Base-by-base conservation (phyloP, 2,329 filamentous ascomycete species). In the Chrysosporium keratinophilum region DNA sequence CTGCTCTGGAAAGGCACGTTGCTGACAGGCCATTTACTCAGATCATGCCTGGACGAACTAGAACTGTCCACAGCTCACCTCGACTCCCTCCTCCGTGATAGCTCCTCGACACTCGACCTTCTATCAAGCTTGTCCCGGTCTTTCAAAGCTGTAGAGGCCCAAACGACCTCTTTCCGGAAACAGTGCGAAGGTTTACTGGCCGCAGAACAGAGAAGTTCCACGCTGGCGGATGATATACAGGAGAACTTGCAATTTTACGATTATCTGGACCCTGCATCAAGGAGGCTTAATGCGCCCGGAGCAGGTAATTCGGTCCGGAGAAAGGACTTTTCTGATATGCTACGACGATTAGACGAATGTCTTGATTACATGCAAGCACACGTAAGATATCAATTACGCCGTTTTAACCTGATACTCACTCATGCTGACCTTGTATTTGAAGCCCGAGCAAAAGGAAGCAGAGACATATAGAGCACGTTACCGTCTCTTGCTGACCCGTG, bases 231-330 rank as follows among this genome's bases (percentile, higher is more conserved):
- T 60, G 84, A 89, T 55, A 85, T 98, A 54, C 85, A 87, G 23
- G 86, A 87, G 20, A 94, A 96, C 62, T 75, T 96, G n/a, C 84
- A 90, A 65, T 96, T 95, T 70, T 98, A 98, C 68, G 82, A 86
- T 17, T 96, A 95, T 65, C 78, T 98, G 5, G 93, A 98, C 59
- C 89, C 85, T 45, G 89, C 91, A 56, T 95, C 89, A 0, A 80
- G 90, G 53, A 81, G 89, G 12, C 80, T 98, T 55, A 97, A 97
- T 73, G 90, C 90, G 0, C 90, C 93, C 0, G 89, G 90, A 0
- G 90, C 91, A 17, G 84, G 87, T 47, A 88, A 85, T 54, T 77
- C 95, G 53, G 90, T 96, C 14, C 85, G 90, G 44, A 84, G 85
- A 54, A 83, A 85, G 49, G 85, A 87, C 43, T 96, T 97, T 64